phyloP scores from a whole-genome alignment of 148 eudicot species.

The Amaranthus cruentus region DNA sequence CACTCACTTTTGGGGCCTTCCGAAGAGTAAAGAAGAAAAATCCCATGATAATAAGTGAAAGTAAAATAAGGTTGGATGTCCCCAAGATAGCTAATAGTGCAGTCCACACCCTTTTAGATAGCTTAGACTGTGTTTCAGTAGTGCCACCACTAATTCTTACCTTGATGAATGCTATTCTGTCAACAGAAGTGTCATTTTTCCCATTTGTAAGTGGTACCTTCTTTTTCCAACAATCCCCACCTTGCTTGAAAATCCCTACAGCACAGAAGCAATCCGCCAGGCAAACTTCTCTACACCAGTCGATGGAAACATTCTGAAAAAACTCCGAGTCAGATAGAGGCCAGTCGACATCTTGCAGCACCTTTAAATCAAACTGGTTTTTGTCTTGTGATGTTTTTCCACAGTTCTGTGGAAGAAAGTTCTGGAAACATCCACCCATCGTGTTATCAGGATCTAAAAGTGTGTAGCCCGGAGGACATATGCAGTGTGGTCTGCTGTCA shows the following conservation, averaged over 20 bases:
- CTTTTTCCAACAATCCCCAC: slow-evolving; percentile 29
- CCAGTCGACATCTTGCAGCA: slow-evolving; percentile 24
- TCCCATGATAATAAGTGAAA: not conserved
- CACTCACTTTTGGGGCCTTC: not conserved
- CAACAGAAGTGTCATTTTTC: slow-evolving; percentile 6
- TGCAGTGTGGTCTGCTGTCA: slow-evolving; percentile 26
- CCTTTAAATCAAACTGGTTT: slow-evolving; percentile 9
- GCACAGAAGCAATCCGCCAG: slow-evolving; percentile 34
- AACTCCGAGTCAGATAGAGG: slow-evolving; percentile 22
- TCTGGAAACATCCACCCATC: slow-evolving; percentile 25
- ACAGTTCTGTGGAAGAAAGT: slow-evolving; percentile 23
- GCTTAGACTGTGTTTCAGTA: not conserved
- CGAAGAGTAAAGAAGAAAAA: not conserved
- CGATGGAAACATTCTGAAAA: slow-evolving; percentile 19
- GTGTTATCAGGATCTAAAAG: slow-evolving; percentile 9
- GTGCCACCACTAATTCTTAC: slow-evolving; percentile 3
- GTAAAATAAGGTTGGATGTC: slow-evolving; percentile 8
- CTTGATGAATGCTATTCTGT: slow-evolving; percentile 25
- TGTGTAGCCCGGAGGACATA: slow-evolving; percentile 25
- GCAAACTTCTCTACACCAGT: slow-evolving; percentile 29
- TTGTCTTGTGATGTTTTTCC: not conserved
- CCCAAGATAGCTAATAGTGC: slow-evolving; percentile 8
- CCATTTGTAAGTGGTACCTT: slow-evolving; percentile 32
- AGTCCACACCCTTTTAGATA: not conserved
- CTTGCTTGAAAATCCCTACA: slow-evolving; percentile 16